A percentile compares a stretch with the other conserved stretches of the same genome.
phyloP scores from a whole-genome alignment of 225 moss, liverwort and hornwort species.

The Lunularia cruciata region DNA sequence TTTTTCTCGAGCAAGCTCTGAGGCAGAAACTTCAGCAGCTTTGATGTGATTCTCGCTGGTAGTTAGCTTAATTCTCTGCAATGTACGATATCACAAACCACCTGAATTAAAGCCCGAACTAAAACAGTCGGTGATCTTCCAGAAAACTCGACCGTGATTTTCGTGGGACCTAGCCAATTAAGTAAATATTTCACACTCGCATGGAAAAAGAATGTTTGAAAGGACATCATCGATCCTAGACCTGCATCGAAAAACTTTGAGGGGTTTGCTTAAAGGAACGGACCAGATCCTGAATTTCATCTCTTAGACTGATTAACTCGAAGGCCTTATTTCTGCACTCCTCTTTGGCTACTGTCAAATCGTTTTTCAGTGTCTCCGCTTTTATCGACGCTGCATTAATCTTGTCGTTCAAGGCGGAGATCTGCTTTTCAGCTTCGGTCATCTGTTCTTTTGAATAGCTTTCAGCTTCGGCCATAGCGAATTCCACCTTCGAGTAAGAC shows the following conservation, averaged over 20 bases:
- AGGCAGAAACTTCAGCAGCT: conserved; percentile 19
- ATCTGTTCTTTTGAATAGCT: conserved; percentile 65
- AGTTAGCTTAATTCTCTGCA: conserved; percentile 45
- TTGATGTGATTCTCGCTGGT: conserved; percentile 21
- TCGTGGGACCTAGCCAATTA: no score
- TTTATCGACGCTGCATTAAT: conserved; percentile 37
- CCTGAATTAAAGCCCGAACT: background rate
- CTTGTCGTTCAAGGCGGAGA: conserved; percentile 55
- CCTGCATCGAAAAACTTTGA: no score
- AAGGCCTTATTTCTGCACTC: conserved; percentile 33
- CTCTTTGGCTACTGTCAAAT: conserved; percentile 50
- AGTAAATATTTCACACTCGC: no score
- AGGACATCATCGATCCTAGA: background rate
- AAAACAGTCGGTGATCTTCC: no score
- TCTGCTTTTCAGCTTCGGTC: conserved; percentile 53
- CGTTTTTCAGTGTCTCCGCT: conserved; percentile 39
- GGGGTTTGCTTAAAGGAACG: no score
- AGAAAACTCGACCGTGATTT: no score
- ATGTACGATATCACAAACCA: background rate
- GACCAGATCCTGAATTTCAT: conserved; percentile 51
- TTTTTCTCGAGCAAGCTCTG: conserved; percentile 56
- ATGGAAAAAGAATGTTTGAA: background rate
- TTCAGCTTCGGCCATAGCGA: conserved; percentile 77
- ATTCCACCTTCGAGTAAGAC: conserved; percentile 71
- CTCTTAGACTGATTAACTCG: conserved; percentile 55